These are phyloP conservation scores for Ambrosiella xylebori DNA, from an alignment of 2,329 filamentous ascomycete species.

Conservation along the genomic window DNA sequence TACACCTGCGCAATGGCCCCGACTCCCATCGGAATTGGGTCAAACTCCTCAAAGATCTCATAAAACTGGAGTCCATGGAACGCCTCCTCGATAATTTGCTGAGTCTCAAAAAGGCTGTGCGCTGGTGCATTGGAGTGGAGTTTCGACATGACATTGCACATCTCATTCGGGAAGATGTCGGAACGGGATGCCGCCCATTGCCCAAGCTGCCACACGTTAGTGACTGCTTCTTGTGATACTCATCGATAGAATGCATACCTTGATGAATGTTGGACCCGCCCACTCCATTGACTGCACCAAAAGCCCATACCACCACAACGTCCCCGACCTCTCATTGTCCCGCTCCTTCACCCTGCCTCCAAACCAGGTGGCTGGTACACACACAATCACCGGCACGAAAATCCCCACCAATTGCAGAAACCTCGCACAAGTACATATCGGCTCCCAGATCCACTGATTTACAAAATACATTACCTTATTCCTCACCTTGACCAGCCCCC, in stretches of 20 bases:
- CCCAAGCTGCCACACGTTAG: slow-evolving; percentile 44
- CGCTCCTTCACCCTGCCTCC: slow-evolving; percentile 44
- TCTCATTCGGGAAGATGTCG: slow-evolving; percentile 85
- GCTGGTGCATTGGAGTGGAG: slow-evolving; percentile 89
- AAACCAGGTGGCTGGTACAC: slow-evolving; percentile 67
- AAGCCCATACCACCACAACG: slow-evolving; percentile 88
- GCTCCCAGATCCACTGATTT: slow-evolving; percentile 64
- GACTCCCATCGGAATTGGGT: slow-evolving; percentile 75
- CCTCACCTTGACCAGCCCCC: slow-evolving; percentile 38
- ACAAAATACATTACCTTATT: slow-evolving; percentile 48
- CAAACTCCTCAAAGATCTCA: slow-evolving; percentile 91
- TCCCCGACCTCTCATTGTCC: slow-evolving; percentile 62
- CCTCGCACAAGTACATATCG: slow-evolving; percentile 69
- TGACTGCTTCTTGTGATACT: neutral
- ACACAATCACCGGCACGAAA: slow-evolving; percentile 74
- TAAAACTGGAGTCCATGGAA: slow-evolving; percentile 68
- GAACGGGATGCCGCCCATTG: slow-evolving; percentile 96
- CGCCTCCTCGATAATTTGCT: slow-evolving; percentile 59
- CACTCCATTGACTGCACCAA: slow-evolving; percentile 79
- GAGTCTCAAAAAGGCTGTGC: slow-evolving; percentile 67
- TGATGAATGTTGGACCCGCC: slow-evolving; percentile 92
- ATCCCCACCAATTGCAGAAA: slow-evolving; percentile 76
- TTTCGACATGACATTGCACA: slow-evolving; percentile 87
- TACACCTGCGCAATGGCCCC: slow-evolving; percentile 97
- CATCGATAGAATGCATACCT: slow-evolving; percentile 34